Evolutionary conservation across 2,329 filamentous ascomycete species (phyloP), one percentile per base, ranked within the genome.

Genomic region (Thelonectria blattea): DNA sequence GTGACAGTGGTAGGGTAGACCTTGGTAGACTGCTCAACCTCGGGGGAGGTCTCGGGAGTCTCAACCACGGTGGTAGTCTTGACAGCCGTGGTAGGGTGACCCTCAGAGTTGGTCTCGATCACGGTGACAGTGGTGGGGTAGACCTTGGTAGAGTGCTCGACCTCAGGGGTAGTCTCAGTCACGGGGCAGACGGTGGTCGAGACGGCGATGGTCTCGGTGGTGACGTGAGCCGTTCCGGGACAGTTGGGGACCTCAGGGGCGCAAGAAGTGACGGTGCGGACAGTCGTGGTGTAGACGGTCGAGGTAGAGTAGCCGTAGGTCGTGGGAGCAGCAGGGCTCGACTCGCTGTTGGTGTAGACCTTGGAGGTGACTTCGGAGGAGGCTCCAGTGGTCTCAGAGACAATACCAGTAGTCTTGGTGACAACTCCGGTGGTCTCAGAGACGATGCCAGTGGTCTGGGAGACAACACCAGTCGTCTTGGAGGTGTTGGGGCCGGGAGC

Each of bases 141-240:
- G 3, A 14, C 34, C 34, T 15, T 37, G 34, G 34, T 37, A 15
- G 34, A 37, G 3, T 37, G 12, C 6, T 8, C 6, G 15, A 37
- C 34, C 34, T 37, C 34, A 6, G 34, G 34, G 34, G 7, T 37
- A 2, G 34, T 30, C 18, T 64, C 61, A 7, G 66, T 68, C 14
- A 68, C 66, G 9, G 67, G 67, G 45, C 67, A 69, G 30, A 69
- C 17, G 0, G 67, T 69, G 17, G 67, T 69, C 2, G 61, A 69
- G 51, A 69, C 52, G 5, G 67, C 67, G 8, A 69, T 60, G 18
- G 67, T 69, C 60, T 69, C 60, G 20, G 58, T 60, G 22, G 58
- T 41, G 8, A 59, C 48, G 2, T n/a, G n/a, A 27, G 32, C 34
- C 15, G n/a, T 34, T 3, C 48, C 39, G 0, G 68, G 66, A 20